Percentiles rank a stretch among this genome's conserved stretches.
Evolutionary conservation across 2,329 filamentous ascomycete species (phyloP).

Genomic region (Arthroderma sp.): DNA sequence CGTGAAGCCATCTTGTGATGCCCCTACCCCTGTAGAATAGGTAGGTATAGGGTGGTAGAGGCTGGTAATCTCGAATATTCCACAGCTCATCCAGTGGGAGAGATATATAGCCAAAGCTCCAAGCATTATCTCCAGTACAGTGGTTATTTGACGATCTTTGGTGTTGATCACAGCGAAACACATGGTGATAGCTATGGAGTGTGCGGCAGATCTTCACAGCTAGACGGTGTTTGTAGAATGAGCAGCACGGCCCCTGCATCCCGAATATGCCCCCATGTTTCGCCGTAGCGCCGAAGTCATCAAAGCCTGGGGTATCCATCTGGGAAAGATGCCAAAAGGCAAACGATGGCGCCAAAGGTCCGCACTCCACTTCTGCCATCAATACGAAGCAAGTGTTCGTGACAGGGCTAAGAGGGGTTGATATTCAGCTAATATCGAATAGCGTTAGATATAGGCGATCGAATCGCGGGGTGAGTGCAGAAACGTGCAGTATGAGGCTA

Average conservation of each 20-base stretch:
- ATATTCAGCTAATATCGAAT: not conserved
- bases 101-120: not conserved
- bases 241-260: not conserved
- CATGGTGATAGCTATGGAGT: not conserved
- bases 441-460: not conserved
- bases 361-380: not conserved
- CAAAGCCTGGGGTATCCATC: not conserved
- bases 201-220: not conserved
- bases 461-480: not conserved
- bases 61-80: not conserved
- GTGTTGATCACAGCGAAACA: not conserved
- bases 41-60: not conserved
- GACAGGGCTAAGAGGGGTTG: not conserved
- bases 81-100: not conserved
- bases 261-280: not conserved
- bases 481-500: not conserved
- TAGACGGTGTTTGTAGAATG: conserved; percentile 1
- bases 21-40: not conserved
- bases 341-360: not conserved
- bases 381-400: not conserved
- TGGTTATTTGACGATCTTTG: not conserved
- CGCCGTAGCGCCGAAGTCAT: not conserved
- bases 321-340: not conserved
- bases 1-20: conserved; percentile 3
- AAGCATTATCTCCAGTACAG: not conserved